Conservation (phyloP, 805 yeast species). For the Metschnikowia borealis region DNA sequence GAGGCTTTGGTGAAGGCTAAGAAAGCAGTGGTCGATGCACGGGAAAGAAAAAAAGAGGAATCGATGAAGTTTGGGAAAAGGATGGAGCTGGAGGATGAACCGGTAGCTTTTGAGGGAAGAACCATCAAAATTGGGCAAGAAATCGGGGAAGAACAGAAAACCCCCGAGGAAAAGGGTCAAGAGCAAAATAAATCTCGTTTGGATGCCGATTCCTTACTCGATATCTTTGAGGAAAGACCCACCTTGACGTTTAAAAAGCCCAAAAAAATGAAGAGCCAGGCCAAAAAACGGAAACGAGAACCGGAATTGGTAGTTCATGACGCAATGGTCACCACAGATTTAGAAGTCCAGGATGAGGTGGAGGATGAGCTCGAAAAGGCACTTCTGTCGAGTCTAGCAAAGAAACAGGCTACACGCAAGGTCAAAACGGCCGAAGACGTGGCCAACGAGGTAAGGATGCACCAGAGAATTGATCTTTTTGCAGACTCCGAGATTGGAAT, state of each 20-base stretch:
- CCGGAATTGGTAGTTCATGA: constrained; percentile 30
- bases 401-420: constrained; percentile 26
- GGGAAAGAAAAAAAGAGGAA: no score
- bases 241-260: constrained; percentile 28
- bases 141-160: no score
- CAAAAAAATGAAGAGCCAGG: constrained; percentile 9
- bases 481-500: constrained; percentile 15
- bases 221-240: background rate
- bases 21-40: constrained; percentile 16
- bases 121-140: background rate
- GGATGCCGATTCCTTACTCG: background rate
- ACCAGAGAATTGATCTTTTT: constrained; percentile 16
- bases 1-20: constrained; percentile 26
- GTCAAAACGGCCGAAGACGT: constrained; percentile 30
- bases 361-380: constrained; percentile 32
- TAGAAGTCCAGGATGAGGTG: constrained; percentile 21
- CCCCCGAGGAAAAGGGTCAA: no score
- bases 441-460: constrained; percentile 34
- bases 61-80: no score
- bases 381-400: constrained; percentile 27
- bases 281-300: constrained; percentile 16
- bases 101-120: constrained; percentile 11
- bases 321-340: constrained; percentile 11
- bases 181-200: no score
- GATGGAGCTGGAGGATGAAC: background rate